Base-by-base conservation (phyloP, 1,284 basidiomycete species). In the Psilocybe mexicana region DNA sequence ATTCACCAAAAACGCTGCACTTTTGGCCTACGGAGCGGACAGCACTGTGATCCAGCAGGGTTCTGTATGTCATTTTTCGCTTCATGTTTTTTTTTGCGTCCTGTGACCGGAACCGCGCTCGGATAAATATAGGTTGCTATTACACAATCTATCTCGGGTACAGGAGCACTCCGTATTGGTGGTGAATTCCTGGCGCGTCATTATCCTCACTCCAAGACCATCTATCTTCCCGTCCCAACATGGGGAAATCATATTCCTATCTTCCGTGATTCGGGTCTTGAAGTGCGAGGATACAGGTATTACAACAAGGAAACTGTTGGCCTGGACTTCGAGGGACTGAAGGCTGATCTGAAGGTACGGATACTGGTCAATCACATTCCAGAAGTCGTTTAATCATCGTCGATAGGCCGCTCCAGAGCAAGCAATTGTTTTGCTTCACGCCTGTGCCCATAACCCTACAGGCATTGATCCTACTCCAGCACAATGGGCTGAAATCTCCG, bases 401-500 rank as follows among this genome's bases (percentile, higher is more conserved):
- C 26, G 60, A 18, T 63, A 92, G 90, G 86, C 80, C 60, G 89
- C 89, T 48, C 90, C 92, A 2, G 85, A 90, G 69, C 79, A 85
- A 66, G 85, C 91, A 53, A 85, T 96, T 63, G 90, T 96, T 40
- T 83, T 96, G 57, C 80, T 96, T 40, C 93, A 95, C 67, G 93
- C 95, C 3, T 97, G 94, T 75, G 93, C 94, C 14, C 96, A 99
- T 83, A 99, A 99, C 79, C 97, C 97, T 3, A 98, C 96, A 45
- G 95, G 97, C 65, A 87, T 99, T 63, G 97, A 99, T 78, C 96
- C 95, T 28, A 98, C 95, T 8, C 84, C 84, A 44, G 88, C 87
- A 54, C 96, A 99, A 79, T 99, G 97, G 97, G 83, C 83, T 64
- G 86, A 94, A 75, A 88, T 99, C 59, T 94, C 92, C 49, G 84